These are phyloP conservation scores for Mycena indigotica DNA, from an alignment of 768 basidiomycete species.

Conservation along the genomic window DNA sequence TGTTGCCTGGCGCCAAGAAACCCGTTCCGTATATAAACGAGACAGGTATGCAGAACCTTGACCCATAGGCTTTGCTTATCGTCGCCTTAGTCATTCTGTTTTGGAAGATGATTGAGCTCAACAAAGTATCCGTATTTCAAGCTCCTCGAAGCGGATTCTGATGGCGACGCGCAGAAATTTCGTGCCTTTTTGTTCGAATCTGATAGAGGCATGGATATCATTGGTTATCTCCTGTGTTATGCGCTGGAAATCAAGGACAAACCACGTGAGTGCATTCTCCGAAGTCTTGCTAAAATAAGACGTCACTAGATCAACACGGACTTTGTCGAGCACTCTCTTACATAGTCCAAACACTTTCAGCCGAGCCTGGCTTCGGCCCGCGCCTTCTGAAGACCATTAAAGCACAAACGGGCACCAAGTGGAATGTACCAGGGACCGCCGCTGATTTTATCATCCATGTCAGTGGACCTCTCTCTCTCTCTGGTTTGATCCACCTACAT, in stretches of 20 bases:
- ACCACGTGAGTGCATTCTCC: slow-evolving; percentile 65
- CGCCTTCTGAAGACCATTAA: slow-evolving; percentile 67
- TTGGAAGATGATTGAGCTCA: slow-evolving; percentile 92
- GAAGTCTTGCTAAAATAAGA: too few species aligned
- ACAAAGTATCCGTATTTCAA: too few species aligned
- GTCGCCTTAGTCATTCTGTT: slow-evolving; percentile 65
- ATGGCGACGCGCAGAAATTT: too few species aligned
- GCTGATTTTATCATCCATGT: slow-evolving; percentile 91
- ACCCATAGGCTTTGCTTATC: slow-evolving; percentile 7
- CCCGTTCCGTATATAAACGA: slow-evolving; percentile 83
- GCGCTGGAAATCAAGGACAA: slow-evolving; percentile 91
- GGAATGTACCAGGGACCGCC: slow-evolving; percentile 68
- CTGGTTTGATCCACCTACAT: slow-evolving; percentile 6
- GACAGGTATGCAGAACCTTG: slow-evolving; percentile 56
- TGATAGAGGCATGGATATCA: slow-evolving; percentile 74
- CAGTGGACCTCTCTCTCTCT: slow-evolving; percentile 25
- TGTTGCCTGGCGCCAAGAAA: slow-evolving; percentile 85
- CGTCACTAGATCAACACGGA: slow-evolving; percentile 80
- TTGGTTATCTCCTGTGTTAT: slow-evolving; percentile 79
- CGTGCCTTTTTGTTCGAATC: slow-evolving; percentile 78
- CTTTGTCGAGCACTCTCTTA: slow-evolving; percentile 88
- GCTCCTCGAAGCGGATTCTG: too few species aligned
- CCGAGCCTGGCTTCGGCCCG: slow-evolving; percentile 77
- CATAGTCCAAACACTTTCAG: slow-evolving; percentile 87
- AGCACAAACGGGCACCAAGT: slow-evolving; percentile 73